Percentiles rank a stretch among this genome's conserved stretches.
phyloP scores from a whole-genome alignment of 306 rosid genomes.

The Cotoneaster glaucophyllus region DNA sequence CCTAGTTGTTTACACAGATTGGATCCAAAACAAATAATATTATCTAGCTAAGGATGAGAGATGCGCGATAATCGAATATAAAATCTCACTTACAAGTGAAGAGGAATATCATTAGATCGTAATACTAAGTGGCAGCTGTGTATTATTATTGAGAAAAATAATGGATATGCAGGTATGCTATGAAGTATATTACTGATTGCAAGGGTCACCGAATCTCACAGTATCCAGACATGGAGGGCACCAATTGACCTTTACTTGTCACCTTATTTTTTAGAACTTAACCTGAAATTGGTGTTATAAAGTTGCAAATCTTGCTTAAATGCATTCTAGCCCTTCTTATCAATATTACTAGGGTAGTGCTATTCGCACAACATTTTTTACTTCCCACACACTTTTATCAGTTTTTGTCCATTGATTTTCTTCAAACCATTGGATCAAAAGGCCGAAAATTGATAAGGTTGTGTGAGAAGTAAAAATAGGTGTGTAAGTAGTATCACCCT shows the following conservation, averaged over 20 bases:
- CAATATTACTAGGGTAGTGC: too few relatives aligned
- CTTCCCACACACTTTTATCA: too few relatives aligned
- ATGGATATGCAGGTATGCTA: background rate
- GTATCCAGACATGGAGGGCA: background rate
- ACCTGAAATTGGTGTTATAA: background rate
- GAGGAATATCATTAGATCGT: too few relatives aligned
- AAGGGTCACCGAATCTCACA: background rate
- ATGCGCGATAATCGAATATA: too few relatives aligned
- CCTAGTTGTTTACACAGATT: background rate
- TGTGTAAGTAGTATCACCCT: too few relatives aligned
- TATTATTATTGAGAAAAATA: background rate
- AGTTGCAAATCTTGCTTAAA: background rate
- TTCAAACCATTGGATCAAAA: too few relatives aligned
- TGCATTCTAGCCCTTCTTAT: background rate
- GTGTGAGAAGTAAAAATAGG: too few relatives aligned
- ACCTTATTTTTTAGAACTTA: background rate
- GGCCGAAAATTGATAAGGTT: fast-evolving
- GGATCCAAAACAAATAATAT: background rate
- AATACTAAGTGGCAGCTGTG: background rate
- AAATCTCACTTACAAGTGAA: too few relatives aligned
- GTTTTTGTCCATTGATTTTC: too few relatives aligned
- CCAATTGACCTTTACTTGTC: background rate
- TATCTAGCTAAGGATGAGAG: too few relatives aligned
- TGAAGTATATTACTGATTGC: background rate
- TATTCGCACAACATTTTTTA: too few relatives aligned